phyloP scores from a whole-genome alignment of 192 early-diverging fungal genomes.

The Podila horticola region DNA sequence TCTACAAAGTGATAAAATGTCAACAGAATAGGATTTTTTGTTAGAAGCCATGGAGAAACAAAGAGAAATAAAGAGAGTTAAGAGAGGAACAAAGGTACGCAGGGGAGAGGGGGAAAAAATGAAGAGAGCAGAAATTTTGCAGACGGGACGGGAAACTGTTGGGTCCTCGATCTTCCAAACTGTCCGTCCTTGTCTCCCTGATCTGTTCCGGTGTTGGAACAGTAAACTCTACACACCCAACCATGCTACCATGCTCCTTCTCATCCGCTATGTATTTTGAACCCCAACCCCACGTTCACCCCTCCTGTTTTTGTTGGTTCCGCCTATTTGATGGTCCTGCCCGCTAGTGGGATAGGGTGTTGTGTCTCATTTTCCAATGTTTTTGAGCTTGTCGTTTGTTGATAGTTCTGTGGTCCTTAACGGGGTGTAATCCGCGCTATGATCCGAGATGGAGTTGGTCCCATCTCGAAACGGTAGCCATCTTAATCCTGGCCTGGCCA shows the following conservation, averaged over 20 bases:
- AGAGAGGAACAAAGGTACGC: slow-evolving; percentile 20
- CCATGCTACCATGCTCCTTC: background rate
- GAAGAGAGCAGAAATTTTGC: slow-evolving; percentile 18
- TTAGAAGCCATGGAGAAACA: background rate
- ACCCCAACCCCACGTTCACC: background rate
- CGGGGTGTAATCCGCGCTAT: too few species aligned
- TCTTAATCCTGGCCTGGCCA: too few species aligned
- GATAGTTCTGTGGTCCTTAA: too few species aligned
- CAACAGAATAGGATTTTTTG: background rate
- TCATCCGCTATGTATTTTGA: background rate
- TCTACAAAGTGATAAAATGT: slow-evolving; percentile 7
- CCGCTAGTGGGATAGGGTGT: background rate
- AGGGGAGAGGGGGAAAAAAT: background rate
- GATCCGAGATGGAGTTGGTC: too few species aligned
- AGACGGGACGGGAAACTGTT: slow-evolving; percentile 35
- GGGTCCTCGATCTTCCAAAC: background rate
- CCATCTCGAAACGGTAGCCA: too few species aligned
- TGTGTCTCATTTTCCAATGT: background rate
- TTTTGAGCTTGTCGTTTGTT: background rate
- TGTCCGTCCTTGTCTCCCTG: background rate
- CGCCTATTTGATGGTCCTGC: background rate
- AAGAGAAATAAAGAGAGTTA: slow-evolving; percentile 5
- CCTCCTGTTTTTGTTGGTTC: background rate
- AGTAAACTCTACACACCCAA: too few species aligned
- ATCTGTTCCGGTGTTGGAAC: slow-evolving; percentile 3